Conservation (phyloP, 441 rosid genomes). For the Populus hybrid region DNA sequence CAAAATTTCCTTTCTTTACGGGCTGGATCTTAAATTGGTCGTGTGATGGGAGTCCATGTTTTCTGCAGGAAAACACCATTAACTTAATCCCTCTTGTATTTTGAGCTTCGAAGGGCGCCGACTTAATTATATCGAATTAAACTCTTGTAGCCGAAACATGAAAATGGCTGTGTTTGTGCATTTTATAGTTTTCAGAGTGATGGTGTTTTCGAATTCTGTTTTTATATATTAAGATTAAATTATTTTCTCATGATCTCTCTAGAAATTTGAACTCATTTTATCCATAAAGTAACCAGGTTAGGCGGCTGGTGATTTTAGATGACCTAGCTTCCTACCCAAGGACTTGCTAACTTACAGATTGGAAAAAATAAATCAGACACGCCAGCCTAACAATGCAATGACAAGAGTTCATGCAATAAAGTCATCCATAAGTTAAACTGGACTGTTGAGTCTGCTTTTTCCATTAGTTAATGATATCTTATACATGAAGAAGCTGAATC, state of each 20-base stretch:
- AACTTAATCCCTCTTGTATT: too few relatives aligned
- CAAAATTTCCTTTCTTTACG: neutral
- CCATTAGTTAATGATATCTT: neutral
- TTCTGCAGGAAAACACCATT: too few relatives aligned
- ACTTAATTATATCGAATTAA: neutral
- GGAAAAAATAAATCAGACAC: neutral
- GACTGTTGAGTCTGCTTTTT: neutral
- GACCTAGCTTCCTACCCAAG: neutral
- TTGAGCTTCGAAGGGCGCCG: too few relatives aligned
- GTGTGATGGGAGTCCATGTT: neutral
- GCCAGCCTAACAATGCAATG: neutral
- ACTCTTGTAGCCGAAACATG: neutral
- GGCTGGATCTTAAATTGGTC: neutral
- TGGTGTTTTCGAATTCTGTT: neutral
- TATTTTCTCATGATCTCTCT: neutral
- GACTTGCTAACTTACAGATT: neutral
- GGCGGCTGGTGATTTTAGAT: neutral
- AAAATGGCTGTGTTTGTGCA: neutral
- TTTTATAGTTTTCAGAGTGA: neutral
- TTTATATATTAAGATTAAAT: neutral
- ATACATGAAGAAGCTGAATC: neutral
- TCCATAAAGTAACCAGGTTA: neutral
- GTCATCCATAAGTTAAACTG: neutral
- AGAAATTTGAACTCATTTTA: neutral
- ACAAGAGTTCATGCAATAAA: neutral